Percentiles rank a stretch among this genome's conserved stretches.
Evolutionary conservation across 2,329 filamentous ascomycete genomes (phyloP).

Genomic region (Myotisia sp.): DNA sequence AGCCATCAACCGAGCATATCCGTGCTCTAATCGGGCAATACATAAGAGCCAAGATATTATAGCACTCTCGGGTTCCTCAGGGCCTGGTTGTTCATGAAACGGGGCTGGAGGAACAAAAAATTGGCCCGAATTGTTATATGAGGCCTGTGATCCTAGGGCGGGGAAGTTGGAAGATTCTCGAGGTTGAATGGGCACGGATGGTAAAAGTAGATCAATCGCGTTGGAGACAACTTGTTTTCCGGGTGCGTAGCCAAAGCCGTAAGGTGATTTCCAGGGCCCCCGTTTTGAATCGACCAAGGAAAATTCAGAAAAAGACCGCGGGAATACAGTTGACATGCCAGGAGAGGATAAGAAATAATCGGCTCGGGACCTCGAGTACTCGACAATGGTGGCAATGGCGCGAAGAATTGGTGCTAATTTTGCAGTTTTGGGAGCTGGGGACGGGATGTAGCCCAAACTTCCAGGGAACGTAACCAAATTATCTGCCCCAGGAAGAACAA

Average conservation of each 20-base stretch:
- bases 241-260: constrained; percentile 38
- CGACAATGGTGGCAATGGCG: constrained; percentile 61
- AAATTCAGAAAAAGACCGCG: constrained; percentile 39
- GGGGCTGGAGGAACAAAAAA: constrained; percentile 24
- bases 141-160: constrained; percentile 34
- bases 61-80: constrained; percentile 53
- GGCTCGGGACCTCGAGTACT: constrained; percentile 64
- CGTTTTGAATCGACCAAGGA: constrained; percentile 31
- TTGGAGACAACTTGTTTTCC: constrained; percentile 35
- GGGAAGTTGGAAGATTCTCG: constrained; percentile 37
- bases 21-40: constrained; percentile 28
- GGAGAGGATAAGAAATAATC: constrained; percentile 57
- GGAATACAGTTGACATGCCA: constrained; percentile 55
- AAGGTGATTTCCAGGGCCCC: constrained; percentile 40
- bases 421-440: constrained; percentile 44
- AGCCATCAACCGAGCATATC: constrained; percentile 51
- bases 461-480: constrained; percentile 40
- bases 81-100: constrained; percentile 21
- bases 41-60: constrained; percentile 58
- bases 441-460: constrained; percentile 44
- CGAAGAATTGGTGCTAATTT: constrained; percentile 58
- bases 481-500: constrained; percentile 53
- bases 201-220: constrained; percentile 53
- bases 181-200: constrained; percentile 30
- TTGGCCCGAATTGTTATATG: constrained; percentile 23